Percentiles rank a stretch among this genome's conserved stretches.
Evolutionary conservation across 768 basidiomycete genomes (phyloP).

Genomic region (Xerocomellus chrysenteron): DNA sequence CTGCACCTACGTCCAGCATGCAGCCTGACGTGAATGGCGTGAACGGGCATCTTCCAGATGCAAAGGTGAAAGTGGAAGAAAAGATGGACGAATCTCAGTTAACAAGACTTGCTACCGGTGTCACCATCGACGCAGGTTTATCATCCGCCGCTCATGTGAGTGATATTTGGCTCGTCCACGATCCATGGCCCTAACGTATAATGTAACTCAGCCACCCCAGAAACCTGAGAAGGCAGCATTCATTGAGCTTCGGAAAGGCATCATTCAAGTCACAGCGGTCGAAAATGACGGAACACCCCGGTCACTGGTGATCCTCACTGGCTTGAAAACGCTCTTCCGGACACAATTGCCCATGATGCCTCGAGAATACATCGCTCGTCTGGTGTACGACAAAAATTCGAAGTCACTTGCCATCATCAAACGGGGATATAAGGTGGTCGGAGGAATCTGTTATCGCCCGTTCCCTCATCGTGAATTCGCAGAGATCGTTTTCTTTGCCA

Average conservation of each 20-base stretch:
- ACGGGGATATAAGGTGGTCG: constrained; percentile 91
- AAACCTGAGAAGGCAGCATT: constrained; percentile 77
- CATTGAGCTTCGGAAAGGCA: constrained; percentile 74
- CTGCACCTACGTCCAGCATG: constrained; percentile 47
- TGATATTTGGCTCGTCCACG: constrained; percentile 1
- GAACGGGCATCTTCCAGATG: constrained; percentile 50
- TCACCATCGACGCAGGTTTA: constrained; percentile 67
- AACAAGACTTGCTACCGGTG: constrained; percentile 74
- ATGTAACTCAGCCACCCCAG: constrained; percentile 43
- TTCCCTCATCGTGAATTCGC: constrained; percentile 94
- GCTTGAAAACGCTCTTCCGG: constrained; percentile 96
- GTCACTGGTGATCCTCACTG: constrained; percentile 83
- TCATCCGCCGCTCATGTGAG: constrained; percentile 48
- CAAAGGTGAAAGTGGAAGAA: constrained; percentile 70
- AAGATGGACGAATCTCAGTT: constrained; percentile 78
- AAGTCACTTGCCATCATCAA: constrained; percentile 93
- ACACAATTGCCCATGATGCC: constrained; percentile 99
- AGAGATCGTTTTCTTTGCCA: constrained; percentile 98
- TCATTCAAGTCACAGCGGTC: constrained; percentile 83
- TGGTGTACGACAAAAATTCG: constrained; percentile 93
- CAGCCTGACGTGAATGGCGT: constrained; percentile 35
- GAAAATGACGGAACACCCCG: constrained; percentile 77
- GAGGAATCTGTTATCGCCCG: constrained; percentile 95
- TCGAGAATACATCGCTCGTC: constrained; percentile 93
- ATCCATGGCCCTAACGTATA: not conserved